Evolutionary conservation across 2,329 filamentous ascomycete genomes (phyloP), one percentile per base, ranked within the genome.

Genomic region (Arthrobotrys entomopaga): DNA sequence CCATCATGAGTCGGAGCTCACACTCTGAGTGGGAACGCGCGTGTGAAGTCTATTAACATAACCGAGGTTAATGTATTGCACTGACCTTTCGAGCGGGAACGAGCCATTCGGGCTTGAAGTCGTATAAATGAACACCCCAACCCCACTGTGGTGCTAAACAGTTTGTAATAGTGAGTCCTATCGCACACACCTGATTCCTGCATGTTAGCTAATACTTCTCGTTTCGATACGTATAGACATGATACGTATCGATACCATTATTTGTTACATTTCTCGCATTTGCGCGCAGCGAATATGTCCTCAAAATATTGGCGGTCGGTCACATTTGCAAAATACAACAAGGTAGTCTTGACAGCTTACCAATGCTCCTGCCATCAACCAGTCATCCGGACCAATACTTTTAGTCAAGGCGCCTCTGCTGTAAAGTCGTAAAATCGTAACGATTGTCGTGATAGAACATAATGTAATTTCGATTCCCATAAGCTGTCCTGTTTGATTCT

Each of bases 361-460:
- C 74, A 80, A 79, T 2, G 82, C 82, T 38, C 65, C 79, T 3
- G 82, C 72, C 82, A 84, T 84, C 11, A 84, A 60, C 82, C 81
- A 83, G 77, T 83, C 83, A 71, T 84, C 83, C 60, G 79, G 77
- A 38, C 81, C 80, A 42, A 72, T 79, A 57, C 79, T 80, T 49
- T 80, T 79, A 38, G 83, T 78, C 40, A 82, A 79, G 64, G 76
- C 64, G 1, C 81, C 69, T 8, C 81, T 79, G 53, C 82, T 82
- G 52, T 82, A 83, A 43, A 83, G 78, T 13, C 83, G 80, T 56
- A 82, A 77, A 24, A 76, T 56, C 7, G 83, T 77, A 19, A 79
- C 80, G 11, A 81, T 54, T 16, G 82, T 60, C 3, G 82, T 82
- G 8, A 83, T 29, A 0, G 80, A 77, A 26, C 82, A 78, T 15